Base-by-base conservation (phyloP, 2,329 filamentous ascomycete species). In the Bipolaris zeicola region DNA sequence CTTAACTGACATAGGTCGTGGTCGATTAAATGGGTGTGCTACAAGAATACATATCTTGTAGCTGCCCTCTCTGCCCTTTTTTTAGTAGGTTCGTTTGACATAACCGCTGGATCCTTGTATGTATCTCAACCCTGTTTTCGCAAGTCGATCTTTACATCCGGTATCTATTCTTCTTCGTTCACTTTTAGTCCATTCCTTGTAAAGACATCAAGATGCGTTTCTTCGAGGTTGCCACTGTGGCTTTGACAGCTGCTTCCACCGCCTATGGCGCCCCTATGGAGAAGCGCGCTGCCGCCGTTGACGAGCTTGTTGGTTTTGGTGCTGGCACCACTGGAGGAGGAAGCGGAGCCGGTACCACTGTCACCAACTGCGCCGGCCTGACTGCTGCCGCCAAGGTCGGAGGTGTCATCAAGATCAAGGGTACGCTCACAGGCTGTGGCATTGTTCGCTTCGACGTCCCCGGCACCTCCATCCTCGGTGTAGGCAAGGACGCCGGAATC, bases 281-380 rank as follows among this genome's bases (percentile, higher is more conserved):
- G 52, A 62, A 63, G 42, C 66, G 69, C 31, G 71, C 71, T 41
- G 69, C 70, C 38, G 52, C 63, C 14, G 66, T 69, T 22, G 62
- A 73, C 46, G 65, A 73, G 44, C 67, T 73, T 20, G 71, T 74
- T 41, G 82, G 81, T 26, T 83, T 80, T 64, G 80, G 78, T 51
- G 80, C 79, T 37, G 80, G 82, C 50, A 86, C 83, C 3, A 85
- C 79, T 5, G 84, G 84, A 50, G 84, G 85, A 50, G 74, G 78
- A 22, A 82, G 80, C n/a, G 84, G 83, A 46, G 76, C 80, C 2
- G 83, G 83, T 8, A 82, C 80, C 28, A 85, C 83, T 8, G 84
- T 86, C 51, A 80, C 80, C 18, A 79, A 78, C 5, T 80, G 84
- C 34, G 77, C 80, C 20, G 73, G 78, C 26, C 79, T 86, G 59